Conservation (phyloP, 768 basidiomycete genomes). For the Russula emetica region DNA sequence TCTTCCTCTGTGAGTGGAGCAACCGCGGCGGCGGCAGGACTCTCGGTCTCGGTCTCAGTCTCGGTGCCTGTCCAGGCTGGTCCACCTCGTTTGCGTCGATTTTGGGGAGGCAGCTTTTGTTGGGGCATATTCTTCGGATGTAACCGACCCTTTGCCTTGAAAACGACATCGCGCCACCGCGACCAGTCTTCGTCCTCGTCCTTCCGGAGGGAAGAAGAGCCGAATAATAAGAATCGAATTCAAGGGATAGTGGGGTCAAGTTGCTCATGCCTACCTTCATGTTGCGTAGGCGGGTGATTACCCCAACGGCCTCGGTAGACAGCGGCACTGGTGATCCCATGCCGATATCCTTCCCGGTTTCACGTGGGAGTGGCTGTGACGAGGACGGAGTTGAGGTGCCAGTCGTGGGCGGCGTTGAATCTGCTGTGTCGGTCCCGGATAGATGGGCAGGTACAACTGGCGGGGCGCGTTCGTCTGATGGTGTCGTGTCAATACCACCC, state of each 20-base stretch:
- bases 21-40: conserved; percentile 12
- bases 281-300: conserved; percentile 77
- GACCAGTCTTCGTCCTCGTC: conserved; percentile 88
- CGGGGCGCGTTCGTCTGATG: conserved; percentile 59
- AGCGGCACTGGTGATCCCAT: conserved; percentile 83
- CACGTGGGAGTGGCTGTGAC: conserved; percentile 63
- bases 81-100: conserved; percentile 56
- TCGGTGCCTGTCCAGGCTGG: conserved; percentile 32
- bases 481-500: conserved; percentile 74
- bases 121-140: conserved; percentile 37
- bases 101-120: conserved; percentile 56
- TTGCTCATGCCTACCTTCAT: conserved; percentile 56
- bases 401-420: conserved; percentile 3
- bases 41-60: background rate
- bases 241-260: conserved; percentile 5
- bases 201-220: conserved; percentile 35
- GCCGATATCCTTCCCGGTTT: conserved; percentile 83
- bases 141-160: conserved; percentile 65
- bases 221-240: conserved; percentile 5
- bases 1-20: conserved; percentile 48
- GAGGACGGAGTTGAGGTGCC: background rate
- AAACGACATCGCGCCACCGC: conserved; percentile 81
- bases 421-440: conserved; percentile 31
- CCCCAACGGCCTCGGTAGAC: conserved; percentile 66
- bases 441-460: conserved; percentile 50